Evolutionary conservation across 2,329 filamentous ascomycete genomes (phyloP).

Genomic region (Penicillium palitans): DNA sequence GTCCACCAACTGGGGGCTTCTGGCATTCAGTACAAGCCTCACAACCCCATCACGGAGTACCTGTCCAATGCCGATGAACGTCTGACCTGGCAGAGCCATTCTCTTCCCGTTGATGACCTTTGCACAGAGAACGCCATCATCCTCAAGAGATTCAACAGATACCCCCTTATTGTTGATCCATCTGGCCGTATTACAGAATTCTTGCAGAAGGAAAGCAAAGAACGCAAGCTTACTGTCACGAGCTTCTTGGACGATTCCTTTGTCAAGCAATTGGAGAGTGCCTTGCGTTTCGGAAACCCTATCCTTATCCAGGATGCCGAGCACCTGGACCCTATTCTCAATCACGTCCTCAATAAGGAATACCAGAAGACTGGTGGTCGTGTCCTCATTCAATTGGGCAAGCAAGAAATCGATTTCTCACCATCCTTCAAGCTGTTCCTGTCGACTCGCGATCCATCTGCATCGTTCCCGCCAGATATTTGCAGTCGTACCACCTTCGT

Average conservation of each 20-base stretch:
- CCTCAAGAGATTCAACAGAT: conserved; percentile 95
- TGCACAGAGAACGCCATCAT: conserved; percentile 99
- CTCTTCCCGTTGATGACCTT: conserved; percentile 89
- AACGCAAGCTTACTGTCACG: conserved; percentile 89
- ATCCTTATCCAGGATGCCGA: conserved; percentile 98
- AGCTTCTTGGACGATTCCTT: conserved; percentile 98
- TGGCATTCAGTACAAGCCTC: conserved; percentile 88
- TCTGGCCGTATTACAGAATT: conserved; percentile 94
- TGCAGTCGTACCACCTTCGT: conserved; percentile 98
- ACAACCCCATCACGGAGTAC: conserved; percentile 94
- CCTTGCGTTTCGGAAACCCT: conserved; percentile 94
- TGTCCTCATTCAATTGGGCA: conserved; percentile 96
- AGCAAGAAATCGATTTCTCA: conserved; percentile 98
- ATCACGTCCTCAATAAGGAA: conserved; percentile 98
- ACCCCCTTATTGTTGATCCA: conserved; percentile 96
- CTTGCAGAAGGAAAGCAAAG: conserved; percentile 89
- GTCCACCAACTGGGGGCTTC: conserved; percentile 87
- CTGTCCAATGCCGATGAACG: conserved; percentile 95
- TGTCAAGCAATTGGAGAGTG: conserved; percentile 96
- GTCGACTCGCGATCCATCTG: conserved; percentile 93
- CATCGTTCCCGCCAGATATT: conserved; percentile 91
- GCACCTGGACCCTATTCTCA: conserved; percentile 93
- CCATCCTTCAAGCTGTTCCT: conserved; percentile 93
- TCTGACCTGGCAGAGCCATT: conserved; percentile 91
- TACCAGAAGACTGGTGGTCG: conserved; percentile 98